Base-by-base conservation (phyloP, 2,329 filamentous ascomycete species). In the Penicillium olsonii region DNA sequence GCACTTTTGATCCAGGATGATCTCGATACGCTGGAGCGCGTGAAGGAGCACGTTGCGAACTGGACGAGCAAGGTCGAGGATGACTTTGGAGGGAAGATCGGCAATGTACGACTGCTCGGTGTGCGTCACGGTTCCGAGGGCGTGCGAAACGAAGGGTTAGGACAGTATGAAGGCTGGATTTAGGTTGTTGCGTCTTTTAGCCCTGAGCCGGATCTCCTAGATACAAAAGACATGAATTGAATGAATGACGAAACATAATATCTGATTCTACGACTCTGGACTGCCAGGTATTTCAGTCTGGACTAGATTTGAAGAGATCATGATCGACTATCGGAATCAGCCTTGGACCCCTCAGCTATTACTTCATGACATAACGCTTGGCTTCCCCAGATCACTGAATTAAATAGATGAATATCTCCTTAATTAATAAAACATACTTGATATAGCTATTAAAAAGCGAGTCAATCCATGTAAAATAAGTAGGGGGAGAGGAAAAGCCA, bases 1-100 rank as follows among this genome's bases (percentile, higher is more conserved):
- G 88, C 87, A 1, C 69, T 99, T 52, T 70, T 99, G 51, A 83
- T 96, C 56, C 80, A 81, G 62, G 89, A 96, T 61, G 84, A 88
- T 45, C 78, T 77, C 29, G 80, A 79, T 41, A 88, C 89, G 1
- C 74, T 87, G 47, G 65, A 67, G 18, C 73, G 76, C 11, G 70
- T 97, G 18, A 78, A 81, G 54, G 70, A 73, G 37, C 84, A 90
- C 37, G 70, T 96, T 50, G 74, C 73, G 17, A 72, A 74, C 20
- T 97, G 90, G 86, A 84, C 79, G 59, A 75, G 72, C 53, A 60
- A 65, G 10, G 65, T 69, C 6, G 68, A 73, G 29, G 71, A 74
- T 42, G 72, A 75, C 45, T 74, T 75, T 51, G 70, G 70, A 12
- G 75, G 74, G 8, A 71, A 69, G 52, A 74, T 74, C 53, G 75